Conservation (phyloP, 2,329 filamentous ascomycete genomes). For the Fusarium neocosmosporiellum region DNA sequence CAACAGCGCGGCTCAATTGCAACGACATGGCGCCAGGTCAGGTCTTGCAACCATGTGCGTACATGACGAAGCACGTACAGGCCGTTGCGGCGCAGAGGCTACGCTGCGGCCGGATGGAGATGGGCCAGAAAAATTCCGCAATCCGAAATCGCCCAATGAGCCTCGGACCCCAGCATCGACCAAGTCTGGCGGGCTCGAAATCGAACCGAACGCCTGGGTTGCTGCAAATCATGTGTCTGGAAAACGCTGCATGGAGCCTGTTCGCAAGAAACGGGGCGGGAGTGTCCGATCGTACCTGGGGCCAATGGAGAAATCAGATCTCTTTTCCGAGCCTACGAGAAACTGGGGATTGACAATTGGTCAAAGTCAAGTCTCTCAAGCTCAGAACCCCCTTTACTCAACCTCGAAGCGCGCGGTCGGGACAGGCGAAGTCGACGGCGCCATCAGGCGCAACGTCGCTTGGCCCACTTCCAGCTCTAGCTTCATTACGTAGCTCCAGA, state of each 20-base stretch:
- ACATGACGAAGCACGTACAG: slow-evolving; percentile 17
- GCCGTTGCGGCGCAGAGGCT: slow-evolving; percentile 14
- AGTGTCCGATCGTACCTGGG: slow-evolving; percentile 41
- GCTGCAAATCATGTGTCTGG: slow-evolving; percentile 49
- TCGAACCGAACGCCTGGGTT: slow-evolving; percentile 41
- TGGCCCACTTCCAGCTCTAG: slow-evolving; percentile 17
- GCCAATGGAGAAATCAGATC: slow-evolving; percentile 38
- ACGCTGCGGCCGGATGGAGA: slow-evolving; percentile 28
- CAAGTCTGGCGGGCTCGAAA: slow-evolving; percentile 32
- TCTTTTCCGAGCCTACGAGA: slow-evolving; percentile 30
- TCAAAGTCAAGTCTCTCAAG: slow-evolving; percentile 7
- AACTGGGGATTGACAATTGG: slow-evolving; percentile 30
- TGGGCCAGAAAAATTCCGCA: slow-evolving; percentile 29
- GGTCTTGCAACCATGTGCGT: slow-evolving; percentile 15
- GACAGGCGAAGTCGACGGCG: slow-evolving; percentile 6
- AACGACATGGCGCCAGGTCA: slow-evolving; percentile 9
- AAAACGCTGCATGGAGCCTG: slow-evolving; percentile 42
- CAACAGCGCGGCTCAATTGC: slow-evolving; percentile 25
- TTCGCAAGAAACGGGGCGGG: slow-evolving; percentile 34
- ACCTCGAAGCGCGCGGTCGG: slow-evolving; percentile 21
- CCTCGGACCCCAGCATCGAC: slow-evolving; percentile 15
- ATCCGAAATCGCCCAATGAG: slow-evolving; percentile 30
- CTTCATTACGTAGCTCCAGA: slow-evolving; percentile 5
- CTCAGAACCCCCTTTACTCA: slow-evolving; percentile 10
- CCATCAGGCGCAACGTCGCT: slow-evolving; percentile 6